Percentiles rank a stretch among this genome's conserved stretches.
These are phyloP conservation scores for Scleroderma citrinum DNA, from an alignment of 768 basidiomycete genomes.

Conservation along the genomic window DNA sequence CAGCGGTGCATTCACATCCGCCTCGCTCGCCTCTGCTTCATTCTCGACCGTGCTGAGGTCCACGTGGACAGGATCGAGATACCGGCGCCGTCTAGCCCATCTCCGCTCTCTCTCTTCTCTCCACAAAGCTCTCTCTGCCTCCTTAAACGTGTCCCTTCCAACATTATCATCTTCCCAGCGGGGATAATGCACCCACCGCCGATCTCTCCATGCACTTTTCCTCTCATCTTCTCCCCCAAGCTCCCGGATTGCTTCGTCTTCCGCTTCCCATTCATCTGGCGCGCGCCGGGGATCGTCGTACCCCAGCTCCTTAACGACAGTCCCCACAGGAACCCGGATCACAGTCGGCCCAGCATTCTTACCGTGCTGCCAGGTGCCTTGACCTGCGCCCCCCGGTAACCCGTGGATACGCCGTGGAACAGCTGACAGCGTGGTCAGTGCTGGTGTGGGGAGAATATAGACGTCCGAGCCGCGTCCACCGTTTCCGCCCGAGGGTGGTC, in stretches of 20 bases:
- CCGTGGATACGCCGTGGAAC: slow-evolving; percentile 66
- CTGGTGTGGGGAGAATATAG: slow-evolving; percentile 73
- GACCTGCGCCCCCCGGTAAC: slow-evolving; percentile 62
- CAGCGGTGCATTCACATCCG: slow-evolving; percentile 45
- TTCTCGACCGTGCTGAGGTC: slow-evolving; percentile 55
- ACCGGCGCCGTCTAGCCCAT: slow-evolving; percentile 38
- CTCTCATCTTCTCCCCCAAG: slow-evolving; percentile 41
- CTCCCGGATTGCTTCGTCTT: slow-evolving; percentile 51
- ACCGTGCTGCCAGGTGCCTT: slow-evolving; percentile 86
- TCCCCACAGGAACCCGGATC: slow-evolving; percentile 84
- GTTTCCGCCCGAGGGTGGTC: slow-evolving; percentile 90
- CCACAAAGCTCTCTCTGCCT: slow-evolving; percentile 59
- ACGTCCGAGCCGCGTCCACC: slow-evolving; percentile 88
- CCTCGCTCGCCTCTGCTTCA: slow-evolving; percentile 36
- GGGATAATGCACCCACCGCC: slow-evolving; percentile 81
- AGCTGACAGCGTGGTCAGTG: slow-evolving; percentile 71
- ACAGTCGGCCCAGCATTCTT: slow-evolving; percentile 64
- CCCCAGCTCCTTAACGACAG: slow-evolving; percentile 74
- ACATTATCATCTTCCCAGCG: slow-evolving; percentile 55
- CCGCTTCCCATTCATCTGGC: slow-evolving; percentile 68
- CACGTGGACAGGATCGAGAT: slow-evolving; percentile 42
- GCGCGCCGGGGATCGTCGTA: slow-evolving; percentile 59
- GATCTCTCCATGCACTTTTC: slow-evolving; percentile 54
- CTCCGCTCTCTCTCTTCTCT: slow-evolving; percentile 58
- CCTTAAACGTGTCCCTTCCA: slow-evolving; percentile 58